Percentiles rank a stretch among this genome's conserved stretches.
Evolutionary conservation across 441 rosid species (phyloP).

Genomic region (Hura crepitans): DNA sequence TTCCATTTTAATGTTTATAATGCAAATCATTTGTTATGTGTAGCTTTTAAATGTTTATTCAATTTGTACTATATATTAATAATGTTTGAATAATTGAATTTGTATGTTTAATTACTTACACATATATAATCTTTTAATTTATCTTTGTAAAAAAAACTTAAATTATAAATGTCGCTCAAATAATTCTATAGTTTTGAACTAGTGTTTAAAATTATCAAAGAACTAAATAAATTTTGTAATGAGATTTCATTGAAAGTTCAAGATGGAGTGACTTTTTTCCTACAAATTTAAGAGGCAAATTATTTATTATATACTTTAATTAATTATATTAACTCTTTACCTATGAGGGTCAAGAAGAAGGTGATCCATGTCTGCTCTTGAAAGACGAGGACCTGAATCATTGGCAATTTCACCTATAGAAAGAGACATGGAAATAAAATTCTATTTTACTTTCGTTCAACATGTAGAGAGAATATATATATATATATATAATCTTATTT

Average conservation of each 20-base stretch:
- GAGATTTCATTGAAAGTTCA: too few species aligned
- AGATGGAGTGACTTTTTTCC: background rate
- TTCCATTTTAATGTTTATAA: too few species aligned
- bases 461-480: conserved; percentile 25
- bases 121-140: too few species aligned
- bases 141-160: background rate
- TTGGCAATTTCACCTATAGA: conserved; percentile 41
- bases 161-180: too few species aligned
- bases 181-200: too few species aligned
- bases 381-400: conserved; percentile 44
- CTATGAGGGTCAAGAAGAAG: conserved; percentile 61
- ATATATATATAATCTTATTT: background rate
- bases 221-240: background rate
- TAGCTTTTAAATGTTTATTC: too few species aligned
- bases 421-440: background rate
- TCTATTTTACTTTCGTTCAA: background rate
- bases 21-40: too few species aligned
- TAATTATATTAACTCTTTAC: conserved; percentile 26
- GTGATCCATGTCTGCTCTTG: conserved; percentile 65
- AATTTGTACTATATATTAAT: background rate
- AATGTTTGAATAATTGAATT: too few species aligned
- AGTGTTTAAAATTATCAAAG: too few species aligned
- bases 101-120: too few species aligned
- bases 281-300: background rate
- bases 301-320: background rate